These are phyloP conservation scores for Hypoxylon sp. DNA, from an alignment of 2,329 filamentous ascomycete species.

Conservation along the genomic window DNA sequence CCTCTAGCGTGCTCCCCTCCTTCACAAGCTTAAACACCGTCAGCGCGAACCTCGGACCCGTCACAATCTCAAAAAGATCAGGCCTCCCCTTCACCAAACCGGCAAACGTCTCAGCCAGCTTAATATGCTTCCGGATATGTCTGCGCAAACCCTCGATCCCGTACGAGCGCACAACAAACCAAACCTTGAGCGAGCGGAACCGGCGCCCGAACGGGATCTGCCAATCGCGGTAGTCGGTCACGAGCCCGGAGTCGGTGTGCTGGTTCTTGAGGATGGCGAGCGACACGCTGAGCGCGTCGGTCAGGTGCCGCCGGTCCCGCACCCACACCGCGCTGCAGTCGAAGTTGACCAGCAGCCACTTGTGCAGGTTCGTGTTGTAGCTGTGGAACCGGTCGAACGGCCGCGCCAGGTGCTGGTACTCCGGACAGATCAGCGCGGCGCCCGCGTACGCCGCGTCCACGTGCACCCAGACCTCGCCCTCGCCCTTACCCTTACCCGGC, in stretches of 20 bases:
- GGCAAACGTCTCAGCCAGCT: constrained; percentile 79
- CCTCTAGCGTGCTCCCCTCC: constrained; percentile 55
- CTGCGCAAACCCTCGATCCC: constrained; percentile 81
- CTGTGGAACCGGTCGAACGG: constrained; percentile 81
- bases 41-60: constrained; percentile 82
- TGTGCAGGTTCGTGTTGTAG: constrained; percentile 97
- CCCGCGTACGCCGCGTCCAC: constrained; percentile 95
- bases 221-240: constrained; percentile 98
- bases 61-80: constrained; percentile 83
- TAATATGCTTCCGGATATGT: constrained; percentile 79
- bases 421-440: constrained; percentile 84
- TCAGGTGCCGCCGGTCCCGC: constrained; percentile 81
- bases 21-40: constrained; percentile 78
- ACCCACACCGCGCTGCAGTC: constrained; percentile 88
- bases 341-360: constrained; percentile 96
- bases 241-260: constrained; percentile 84
- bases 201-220: constrained; percentile 92
- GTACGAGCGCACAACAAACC: constrained; percentile 91
- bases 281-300: constrained; percentile 82
- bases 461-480: constrained; percentile 85
- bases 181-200: constrained; percentile 92
- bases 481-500: constrained; percentile 57
- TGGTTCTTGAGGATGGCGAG: constrained; percentile 86
- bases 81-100: constrained; percentile 68
- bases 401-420: constrained; percentile 78